phyloP scores from a whole-genome alignment of 495 filamentous ascomycete genomes.

The Penicillium taxi region DNA sequence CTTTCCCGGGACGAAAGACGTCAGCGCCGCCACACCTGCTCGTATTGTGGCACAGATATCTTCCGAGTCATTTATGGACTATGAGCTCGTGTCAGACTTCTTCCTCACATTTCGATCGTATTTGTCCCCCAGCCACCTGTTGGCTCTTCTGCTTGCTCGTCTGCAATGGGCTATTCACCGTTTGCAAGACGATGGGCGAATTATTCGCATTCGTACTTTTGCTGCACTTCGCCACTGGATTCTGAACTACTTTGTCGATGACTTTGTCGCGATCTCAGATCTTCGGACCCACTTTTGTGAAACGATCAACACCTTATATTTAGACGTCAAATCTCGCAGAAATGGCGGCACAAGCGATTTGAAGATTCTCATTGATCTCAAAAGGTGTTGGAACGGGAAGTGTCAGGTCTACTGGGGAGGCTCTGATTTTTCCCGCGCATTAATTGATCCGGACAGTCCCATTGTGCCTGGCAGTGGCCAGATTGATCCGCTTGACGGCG shows the following conservation, averaged over 20 bases:
- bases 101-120: constrained; percentile 93
- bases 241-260: constrained; percentile 93
- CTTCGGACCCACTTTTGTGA: constrained; percentile 75
- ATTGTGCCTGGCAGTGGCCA: constrained; percentile 66
- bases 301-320: constrained; percentile 68
- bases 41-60: constrained; percentile 97
- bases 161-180: constrained; percentile 80
- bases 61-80: constrained; percentile 90
- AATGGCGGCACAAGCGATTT: constrained; percentile 61
- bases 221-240: constrained; percentile 97
- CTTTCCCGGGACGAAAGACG: constrained; percentile 58
- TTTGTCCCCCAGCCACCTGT: constrained; percentile 63
- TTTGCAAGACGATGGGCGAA: constrained; percentile 74
- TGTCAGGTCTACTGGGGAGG: constrained; percentile 85
- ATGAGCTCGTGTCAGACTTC: constrained; percentile 95
- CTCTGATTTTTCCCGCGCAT: constrained; percentile 46
- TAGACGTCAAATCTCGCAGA: constrained; percentile 47
- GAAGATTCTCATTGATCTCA: constrained; percentile 88
- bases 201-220: constrained; percentile 91
- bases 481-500: constrained; percentile 11
- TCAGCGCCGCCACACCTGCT: constrained; percentile 83
- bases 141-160: constrained; percentile 74
- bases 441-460: constrained; percentile 53
- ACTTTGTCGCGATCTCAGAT: constrained; percentile 78
- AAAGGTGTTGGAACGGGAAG: constrained; percentile 93